Base-by-base conservation (phyloP, 805 yeast genomes). In the Barnettozyma sp. region DNA sequence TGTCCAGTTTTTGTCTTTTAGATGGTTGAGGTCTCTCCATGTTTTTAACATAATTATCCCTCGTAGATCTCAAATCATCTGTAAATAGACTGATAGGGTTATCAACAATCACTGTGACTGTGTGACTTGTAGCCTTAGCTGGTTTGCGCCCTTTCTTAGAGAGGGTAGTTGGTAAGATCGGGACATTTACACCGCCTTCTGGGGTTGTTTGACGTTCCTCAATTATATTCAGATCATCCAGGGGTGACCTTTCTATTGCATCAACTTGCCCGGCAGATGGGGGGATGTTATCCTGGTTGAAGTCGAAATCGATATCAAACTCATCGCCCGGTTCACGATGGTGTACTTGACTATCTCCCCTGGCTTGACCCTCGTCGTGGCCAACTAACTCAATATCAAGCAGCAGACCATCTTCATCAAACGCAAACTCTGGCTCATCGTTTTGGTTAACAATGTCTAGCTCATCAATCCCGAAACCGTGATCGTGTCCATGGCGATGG, bases 351-450 rank as follows among this genome's bases (percentile, higher is more conserved):
- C 18, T 22, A 15, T n/a, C 26, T n/a, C n/a, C 9, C 6, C 7
- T 13, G 14, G 10, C 13, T 14, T 7, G 26, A 13, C 25, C 15
- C 15, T 17, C 33, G 13, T 29, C 35, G n/a, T n/a, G n/a, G 11
- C 26, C 38, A 7, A 13, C 17, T 4, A 14, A 17, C 8, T 31
- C 39, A 10, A 52, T 19, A 15, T 42, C 49, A 7, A 50, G 27
- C 22, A 52, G 34, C 35, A 49, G 33, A 4, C 57, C 57, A 28
- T 50, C 45, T n/a, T 46, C 55, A 34, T 48, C 48, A 29, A 52
- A 52, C 0, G 50, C 53, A 41, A 53, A 52, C 23, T 47, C 45
- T 2, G 51, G 52, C 16, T 42, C 48, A 5, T 29, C 16, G 9
- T 25, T 28, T 4, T 20, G 23, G 13, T 20, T 20, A 10, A 20